Evolutionary conservation across 495 filamentous ascomycete species (phyloP).

Genomic region (Daldinia vernicosa): DNA sequence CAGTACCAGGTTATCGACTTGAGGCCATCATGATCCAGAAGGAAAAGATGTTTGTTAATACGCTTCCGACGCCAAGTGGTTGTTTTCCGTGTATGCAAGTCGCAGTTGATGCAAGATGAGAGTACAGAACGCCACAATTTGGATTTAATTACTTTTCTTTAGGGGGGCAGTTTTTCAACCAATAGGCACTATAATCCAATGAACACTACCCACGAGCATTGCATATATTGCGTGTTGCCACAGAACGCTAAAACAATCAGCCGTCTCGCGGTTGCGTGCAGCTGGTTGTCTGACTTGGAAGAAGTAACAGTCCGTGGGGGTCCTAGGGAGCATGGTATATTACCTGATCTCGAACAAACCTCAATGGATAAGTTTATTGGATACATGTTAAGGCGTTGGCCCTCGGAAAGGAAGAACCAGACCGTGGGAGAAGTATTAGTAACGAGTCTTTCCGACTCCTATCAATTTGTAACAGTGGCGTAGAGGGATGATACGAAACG

Average conservation of each 20-base stretch:
- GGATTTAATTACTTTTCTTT: constrained; percentile 4
- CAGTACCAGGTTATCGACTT: constrained; percentile 11
- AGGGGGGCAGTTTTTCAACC: background rate
- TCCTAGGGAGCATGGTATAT: background rate
- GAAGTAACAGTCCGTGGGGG: constrained; percentile 2
- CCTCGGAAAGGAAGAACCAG: constrained; percentile 3
- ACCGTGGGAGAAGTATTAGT: constrained; percentile 11
- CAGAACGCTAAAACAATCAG: constrained; percentile 16
- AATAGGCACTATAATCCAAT: background rate
- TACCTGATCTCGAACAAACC: constrained; percentile 7
- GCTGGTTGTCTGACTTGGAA: constrained; percentile 28
- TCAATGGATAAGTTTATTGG: background rate
- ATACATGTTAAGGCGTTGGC: background rate
- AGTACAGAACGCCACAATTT: constrained; percentile 18
- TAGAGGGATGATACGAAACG: constrained; percentile 3
- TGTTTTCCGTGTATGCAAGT: background rate
- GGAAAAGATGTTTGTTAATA: constrained; percentile 5
- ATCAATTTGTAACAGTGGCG: constrained; percentile 35
- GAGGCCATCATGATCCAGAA: constrained; percentile 7
- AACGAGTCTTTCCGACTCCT: constrained; percentile 13
- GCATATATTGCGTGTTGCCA: constrained; percentile 28
- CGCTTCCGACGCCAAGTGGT: constrained; percentile 18
- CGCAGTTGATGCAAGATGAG: constrained; percentile 35
- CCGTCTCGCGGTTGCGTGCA: constrained; percentile 36
- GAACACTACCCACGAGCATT: background rate